Percentiles rank a stretch among this genome's conserved stretches.
Conservation (phyloP, 2,329 filamentous ascomycete species). For the Fonsecaea nubica region DNA sequence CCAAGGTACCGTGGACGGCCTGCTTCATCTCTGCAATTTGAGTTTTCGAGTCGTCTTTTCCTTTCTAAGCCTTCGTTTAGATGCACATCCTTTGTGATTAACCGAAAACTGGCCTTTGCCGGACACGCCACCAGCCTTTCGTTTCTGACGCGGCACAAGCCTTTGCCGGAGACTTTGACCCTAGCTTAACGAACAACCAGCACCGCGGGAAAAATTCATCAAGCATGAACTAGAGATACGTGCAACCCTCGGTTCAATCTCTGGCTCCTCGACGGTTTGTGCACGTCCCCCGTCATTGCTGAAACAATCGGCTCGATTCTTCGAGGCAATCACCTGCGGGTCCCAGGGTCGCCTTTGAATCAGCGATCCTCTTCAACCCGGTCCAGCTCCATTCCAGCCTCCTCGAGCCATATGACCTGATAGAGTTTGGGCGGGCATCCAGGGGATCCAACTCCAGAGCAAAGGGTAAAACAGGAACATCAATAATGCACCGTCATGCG, state of each 20-base stretch:
- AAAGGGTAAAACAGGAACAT: neutral
- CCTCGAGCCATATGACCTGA: neutral
- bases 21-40: neutral
- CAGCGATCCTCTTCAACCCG: neutral
- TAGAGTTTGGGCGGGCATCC: neutral
- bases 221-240: neutral
- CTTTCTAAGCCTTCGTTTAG: neutral
- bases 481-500: conserved; percentile 28
- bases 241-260: neutral
- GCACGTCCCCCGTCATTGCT: neutral
- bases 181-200: neutral
- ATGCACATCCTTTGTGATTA: neutral
- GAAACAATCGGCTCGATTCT: neutral
- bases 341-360: neutral
- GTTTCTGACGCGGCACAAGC: neutral
- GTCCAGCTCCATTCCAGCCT: neutral
- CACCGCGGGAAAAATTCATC: neutral
- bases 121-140: neutral
- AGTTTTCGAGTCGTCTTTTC: neutral
- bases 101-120: neutral
- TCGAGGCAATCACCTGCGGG: neutral
- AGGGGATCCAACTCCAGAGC: neutral
- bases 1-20: neutral
- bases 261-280: neutral
- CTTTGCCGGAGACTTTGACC: neutral